A percentile compares a stretch with the other conserved stretches of the same genome.
These are phyloP conservation scores for Mucor circinelloides DNA, from an alignment of 371 early-diverging fungal genomes.

Conservation along the genomic window DNA sequence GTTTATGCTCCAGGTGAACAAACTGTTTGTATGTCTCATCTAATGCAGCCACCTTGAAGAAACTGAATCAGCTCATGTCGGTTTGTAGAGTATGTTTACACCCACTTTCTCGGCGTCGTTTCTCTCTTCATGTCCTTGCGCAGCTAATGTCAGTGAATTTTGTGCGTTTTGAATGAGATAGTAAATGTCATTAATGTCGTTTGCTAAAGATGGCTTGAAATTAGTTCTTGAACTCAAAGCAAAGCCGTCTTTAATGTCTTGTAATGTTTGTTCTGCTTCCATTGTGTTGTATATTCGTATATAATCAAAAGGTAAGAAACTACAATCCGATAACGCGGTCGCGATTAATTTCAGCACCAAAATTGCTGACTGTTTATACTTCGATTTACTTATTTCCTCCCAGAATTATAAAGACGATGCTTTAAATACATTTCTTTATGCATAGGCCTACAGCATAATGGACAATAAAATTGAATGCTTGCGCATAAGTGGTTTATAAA, in stretches of 20 bases:
- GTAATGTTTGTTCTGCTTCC: not conserved
- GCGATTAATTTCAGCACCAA: not conserved
- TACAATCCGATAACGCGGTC: too few relatives aligned
- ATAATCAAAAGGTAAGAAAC: not conserved
- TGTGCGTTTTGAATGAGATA: slow-evolving; percentile 8
- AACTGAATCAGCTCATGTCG: not conserved
- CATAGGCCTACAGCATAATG: too few relatives aligned
- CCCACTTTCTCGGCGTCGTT: slow-evolving; percentile 5
- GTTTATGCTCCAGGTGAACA: slow-evolving; percentile 10
- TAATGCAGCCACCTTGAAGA: not conserved
- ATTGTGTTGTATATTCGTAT: not conserved
- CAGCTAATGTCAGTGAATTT: not conserved
- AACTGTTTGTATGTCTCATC: slow-evolving; percentile 12
- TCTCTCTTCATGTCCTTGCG: slow-evolving; percentile 14
- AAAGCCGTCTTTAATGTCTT: not conserved
- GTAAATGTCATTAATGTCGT: not conserved
- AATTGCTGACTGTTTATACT: not conserved
- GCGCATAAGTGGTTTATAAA: too few relatives aligned
- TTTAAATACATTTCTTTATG: too few relatives aligned
- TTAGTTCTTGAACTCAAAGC: not conserved
- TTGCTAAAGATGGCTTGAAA: not conserved
- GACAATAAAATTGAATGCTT: too few relatives aligned
- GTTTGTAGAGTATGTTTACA: not conserved
- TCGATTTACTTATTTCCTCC: too few relatives aligned
- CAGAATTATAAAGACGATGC: too few relatives aligned